Conservation (phyloP, 345 rosid genomes). For the Balakata baccata region DNA sequence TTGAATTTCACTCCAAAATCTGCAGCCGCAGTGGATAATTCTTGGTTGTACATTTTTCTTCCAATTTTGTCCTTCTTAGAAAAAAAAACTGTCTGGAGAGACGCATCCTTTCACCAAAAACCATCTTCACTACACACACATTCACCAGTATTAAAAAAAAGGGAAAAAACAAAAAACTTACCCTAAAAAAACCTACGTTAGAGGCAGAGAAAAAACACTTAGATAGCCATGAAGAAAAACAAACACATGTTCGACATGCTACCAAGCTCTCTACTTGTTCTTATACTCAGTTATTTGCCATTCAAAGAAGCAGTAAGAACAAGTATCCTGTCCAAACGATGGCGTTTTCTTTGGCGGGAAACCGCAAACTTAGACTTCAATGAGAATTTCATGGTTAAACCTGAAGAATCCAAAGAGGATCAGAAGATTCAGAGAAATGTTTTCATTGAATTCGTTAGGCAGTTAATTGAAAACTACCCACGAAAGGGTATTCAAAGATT, state of each 20-base stretch:
- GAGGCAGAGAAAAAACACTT: not conserved
- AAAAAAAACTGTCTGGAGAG: not conserved
- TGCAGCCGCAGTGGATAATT: no score
- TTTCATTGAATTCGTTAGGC: constrained; percentile 22
- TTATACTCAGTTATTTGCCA: constrained; percentile 31
- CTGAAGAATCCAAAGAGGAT: not conserved
- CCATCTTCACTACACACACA: no score
- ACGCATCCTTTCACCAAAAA: constrained; percentile 7
- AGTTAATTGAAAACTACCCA: constrained; percentile 15
- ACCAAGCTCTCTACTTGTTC: constrained; percentile 5
- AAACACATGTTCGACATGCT: constrained; percentile 21
- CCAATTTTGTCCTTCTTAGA: not conserved
- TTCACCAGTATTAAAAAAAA: not conserved
- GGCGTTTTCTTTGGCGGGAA: constrained; percentile 26
- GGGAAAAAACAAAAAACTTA: no score
- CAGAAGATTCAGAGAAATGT: constrained; percentile 7
- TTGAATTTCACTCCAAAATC: no score
- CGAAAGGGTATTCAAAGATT: constrained; percentile 17
- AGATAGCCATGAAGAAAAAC: constrained; percentile 12
- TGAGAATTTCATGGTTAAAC: constrained; percentile 26
- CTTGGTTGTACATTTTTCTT: not conserved
- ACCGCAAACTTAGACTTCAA: constrained; percentile 26
- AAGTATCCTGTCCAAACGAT: constrained; percentile 25
- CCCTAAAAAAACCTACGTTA: not conserved
- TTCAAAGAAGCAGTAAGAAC: constrained; percentile 43